Base-by-base conservation (phyloP, 1,284 basidiomycete species). In the Agroathelia rolfsii region DNA sequence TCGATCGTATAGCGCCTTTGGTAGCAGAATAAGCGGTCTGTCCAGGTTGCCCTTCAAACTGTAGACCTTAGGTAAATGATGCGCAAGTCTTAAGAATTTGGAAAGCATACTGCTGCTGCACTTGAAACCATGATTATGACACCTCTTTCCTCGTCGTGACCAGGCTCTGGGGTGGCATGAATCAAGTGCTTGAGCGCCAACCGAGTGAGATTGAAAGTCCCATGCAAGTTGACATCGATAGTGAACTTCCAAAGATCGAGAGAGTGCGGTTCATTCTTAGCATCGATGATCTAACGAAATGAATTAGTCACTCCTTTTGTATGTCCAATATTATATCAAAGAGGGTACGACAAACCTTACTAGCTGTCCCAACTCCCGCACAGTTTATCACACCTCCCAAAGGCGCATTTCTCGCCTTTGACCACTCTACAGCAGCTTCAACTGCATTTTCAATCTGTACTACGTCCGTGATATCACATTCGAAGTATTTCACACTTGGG, bases 311-410 rank as follows among this genome's bases (percentile, higher is more conserved):
- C 17, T 34, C 12, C 28, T 29, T 18, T n/a, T n/a, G n/a, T 16
- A 8, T 22, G 5, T 7, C 22, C 11, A 17, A 19, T 7, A 7
- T 4, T 3, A 5, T 5, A 30, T 24, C 8, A n/a, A 32, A 14
- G 14, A 14, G 17, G 18, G n/a, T 18, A 6, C 21, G 43, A 13
- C 24, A 50, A 50, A n/a, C n/a, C 52, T 69, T 68, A 0, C 52
- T 54, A 4, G 55, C 58, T 10, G 42, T 45, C 5, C 43, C 70
- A 1, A 71, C 58, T 10, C 71, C 71, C 6, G 71, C 71, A 43
- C 64, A 69, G 44, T 69, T 69, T 21, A 74, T 56, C 5, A 74
- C 63, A 6, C 71, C 71, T n/a, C 68, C 66, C 6, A 74, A 48
- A 12, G 48, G 45, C 5, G 67, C 64, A 7, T 53, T 52, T 0